Conservation (phyloP, 129 eudicot genomes). For the Solidago caesia region DNA sequence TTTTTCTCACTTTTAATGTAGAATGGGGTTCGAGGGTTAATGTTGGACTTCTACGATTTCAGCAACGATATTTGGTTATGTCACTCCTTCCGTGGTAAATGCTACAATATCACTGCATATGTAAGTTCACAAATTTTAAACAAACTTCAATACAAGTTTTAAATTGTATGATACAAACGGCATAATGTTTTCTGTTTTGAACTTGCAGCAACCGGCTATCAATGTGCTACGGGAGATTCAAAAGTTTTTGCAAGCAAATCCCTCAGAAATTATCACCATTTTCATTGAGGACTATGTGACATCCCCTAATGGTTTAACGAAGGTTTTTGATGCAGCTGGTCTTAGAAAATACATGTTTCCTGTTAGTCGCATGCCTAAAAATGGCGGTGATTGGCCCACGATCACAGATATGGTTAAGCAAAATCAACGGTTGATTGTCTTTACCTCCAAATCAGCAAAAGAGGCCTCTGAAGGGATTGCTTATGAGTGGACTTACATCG, state of each 20-base stretch:
- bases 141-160: neutral
- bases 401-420: slow-evolving; percentile 78
- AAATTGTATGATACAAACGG: neutral
- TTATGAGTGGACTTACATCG: slow-evolving; percentile 81
- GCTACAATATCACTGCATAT: slow-evolving; percentile 80
- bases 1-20: slow-evolving; percentile 21
- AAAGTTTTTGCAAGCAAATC: slow-evolving; percentile 62
- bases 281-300: slow-evolving; percentile 84
- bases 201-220: slow-evolving; percentile 80
- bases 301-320: slow-evolving; percentile 63
- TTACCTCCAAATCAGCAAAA: slow-evolving; percentile 63
- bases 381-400: slow-evolving; percentile 90
- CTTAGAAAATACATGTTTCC: slow-evolving; percentile 72
- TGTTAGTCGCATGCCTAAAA: slow-evolving; percentile 70
- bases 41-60: slow-evolving; percentile 98
- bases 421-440: slow-evolving; percentile 82
- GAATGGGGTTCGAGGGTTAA: slow-evolving; percentile 99
- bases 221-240: slow-evolving; percentile 66
- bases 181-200: slow-evolving; percentile 4
- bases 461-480: slow-evolving; percentile 84
- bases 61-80: slow-evolving; percentile 87
- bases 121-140: slow-evolving; percentile 44
- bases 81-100: slow-evolving; percentile 73
- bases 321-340: slow-evolving; percentile 78
- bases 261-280: slow-evolving; percentile 81